A percentile compares a stretch with the other conserved stretches of the same genome.
Conservation (phyloP, 306 rosid genomes). For the Sicyos baderoa region DNA sequence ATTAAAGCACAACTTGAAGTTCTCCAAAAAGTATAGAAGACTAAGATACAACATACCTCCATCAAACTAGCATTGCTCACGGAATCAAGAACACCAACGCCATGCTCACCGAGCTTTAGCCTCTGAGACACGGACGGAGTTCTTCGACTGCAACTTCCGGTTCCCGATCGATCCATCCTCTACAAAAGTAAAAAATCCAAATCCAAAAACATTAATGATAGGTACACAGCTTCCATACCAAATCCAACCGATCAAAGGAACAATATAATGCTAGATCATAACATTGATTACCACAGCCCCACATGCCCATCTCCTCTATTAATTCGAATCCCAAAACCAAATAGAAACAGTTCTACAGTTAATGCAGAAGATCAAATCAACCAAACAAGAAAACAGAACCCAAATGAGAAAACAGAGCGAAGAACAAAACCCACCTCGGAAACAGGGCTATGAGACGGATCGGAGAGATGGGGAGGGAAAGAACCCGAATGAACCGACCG, state of each 20-base stretch:
- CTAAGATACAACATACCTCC: conserved; percentile 49
- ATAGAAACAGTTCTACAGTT: background rate
- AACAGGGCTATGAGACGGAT: conserved; percentile 93
- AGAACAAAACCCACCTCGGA: conserved; percentile 52
- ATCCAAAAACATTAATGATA: background rate
- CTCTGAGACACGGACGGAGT: conserved; percentile 60
- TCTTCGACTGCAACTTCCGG: conserved; percentile 66
- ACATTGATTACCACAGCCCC: background rate
- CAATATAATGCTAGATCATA: background rate
- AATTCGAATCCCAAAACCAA: background rate
- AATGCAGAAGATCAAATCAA: conserved; percentile 13
- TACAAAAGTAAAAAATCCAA: conserved; percentile 25
- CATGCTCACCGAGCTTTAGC: conserved; percentile 48
- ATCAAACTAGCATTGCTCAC: conserved; percentile 73
- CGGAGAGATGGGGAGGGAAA: conserved; percentile 93
- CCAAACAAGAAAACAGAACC: background rate
- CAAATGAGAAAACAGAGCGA: background rate
- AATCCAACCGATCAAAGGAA: background rate
- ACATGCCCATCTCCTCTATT: background rate
- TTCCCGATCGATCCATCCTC: conserved; percentile 89
- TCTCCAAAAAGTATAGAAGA: background rate
- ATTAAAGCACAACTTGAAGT: background rate
- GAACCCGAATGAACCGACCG: conserved; percentile 77
- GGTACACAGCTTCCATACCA: background rate
- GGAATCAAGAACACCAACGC: conserved; percentile 52